Conservation (phyloP, 2,329 filamentous ascomycete species). For the Hymenoscyphus albidus region DNA sequence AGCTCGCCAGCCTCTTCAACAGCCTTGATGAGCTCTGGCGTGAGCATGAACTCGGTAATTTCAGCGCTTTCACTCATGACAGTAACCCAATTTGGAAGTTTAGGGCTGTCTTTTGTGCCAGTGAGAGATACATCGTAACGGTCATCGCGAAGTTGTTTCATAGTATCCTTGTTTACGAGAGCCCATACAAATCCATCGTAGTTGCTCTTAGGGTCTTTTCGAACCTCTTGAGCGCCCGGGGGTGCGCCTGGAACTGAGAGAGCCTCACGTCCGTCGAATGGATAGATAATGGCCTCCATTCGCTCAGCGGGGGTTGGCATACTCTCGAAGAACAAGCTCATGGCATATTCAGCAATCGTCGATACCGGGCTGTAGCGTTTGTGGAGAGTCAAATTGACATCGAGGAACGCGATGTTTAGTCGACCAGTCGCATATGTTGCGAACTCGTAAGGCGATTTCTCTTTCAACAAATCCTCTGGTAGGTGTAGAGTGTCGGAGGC, state of each 20-base stretch:
- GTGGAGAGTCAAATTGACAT: slow-evolving; percentile 52
- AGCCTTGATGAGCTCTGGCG: slow-evolving; percentile 79
- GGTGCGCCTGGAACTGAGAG: slow-evolving; percentile 64
- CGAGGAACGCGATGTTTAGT: slow-evolving; percentile 87
- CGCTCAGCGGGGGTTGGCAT: slow-evolving; percentile 66
- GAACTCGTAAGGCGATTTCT: slow-evolving; percentile 86
- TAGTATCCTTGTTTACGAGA: slow-evolving; percentile 88
- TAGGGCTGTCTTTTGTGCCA: slow-evolving; percentile 85
- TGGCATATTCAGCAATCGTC: slow-evolving; percentile 58
- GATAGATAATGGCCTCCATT: slow-evolving; percentile 73
- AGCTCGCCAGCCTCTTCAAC: slow-evolving; percentile 73
- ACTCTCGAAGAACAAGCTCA: slow-evolving; percentile 78
- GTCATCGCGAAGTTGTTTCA: slow-evolving; percentile 85
- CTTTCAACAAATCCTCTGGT: slow-evolving; percentile 63
- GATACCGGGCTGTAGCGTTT: slow-evolving; percentile 33
- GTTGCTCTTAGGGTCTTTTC: slow-evolving; percentile 56
- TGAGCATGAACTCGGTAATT: slow-evolving; percentile 83
- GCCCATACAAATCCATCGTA: slow-evolving; percentile 95
- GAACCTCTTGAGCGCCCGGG: slow-evolving; percentile 56
- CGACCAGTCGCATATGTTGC: slow-evolving; percentile 84
- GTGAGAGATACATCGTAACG: slow-evolving; percentile 94
- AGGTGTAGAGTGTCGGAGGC: slow-evolving; percentile 39
- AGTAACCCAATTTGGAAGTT: slow-evolving; percentile 84
- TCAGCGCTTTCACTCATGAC: slow-evolving; percentile 97
- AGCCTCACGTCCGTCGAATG: slow-evolving; percentile 89